Conservation (phyloP, 192 early-diverging fungal species). For the Mortierella antarctica region DNA sequence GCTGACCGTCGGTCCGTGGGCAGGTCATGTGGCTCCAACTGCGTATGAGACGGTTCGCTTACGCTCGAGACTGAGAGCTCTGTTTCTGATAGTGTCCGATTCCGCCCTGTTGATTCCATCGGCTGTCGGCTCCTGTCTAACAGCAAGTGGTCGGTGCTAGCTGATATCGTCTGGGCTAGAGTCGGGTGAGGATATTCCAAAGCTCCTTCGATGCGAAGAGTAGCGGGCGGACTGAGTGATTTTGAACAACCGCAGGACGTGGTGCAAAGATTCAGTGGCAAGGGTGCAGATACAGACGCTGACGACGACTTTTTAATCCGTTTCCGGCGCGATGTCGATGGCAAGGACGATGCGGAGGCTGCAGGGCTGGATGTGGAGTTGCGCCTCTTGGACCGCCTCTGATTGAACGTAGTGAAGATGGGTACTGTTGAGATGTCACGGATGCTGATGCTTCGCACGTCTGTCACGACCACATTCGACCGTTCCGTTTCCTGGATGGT, state of each 20-base stretch:
- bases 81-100: constrained; percentile 39
- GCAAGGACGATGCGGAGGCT: constrained; percentile 3
- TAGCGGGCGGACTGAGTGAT: background rate
- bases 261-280: constrained; percentile 17
- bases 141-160: background rate
- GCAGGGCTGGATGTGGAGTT: constrained; percentile 19
- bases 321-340: constrained; percentile 36
- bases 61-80: constrained; percentile 25
- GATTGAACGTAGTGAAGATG: constrained; percentile 20
- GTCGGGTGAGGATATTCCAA: background rate
- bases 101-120: constrained; percentile 44
- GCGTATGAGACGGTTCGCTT: constrained; percentile 1
- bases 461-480: constrained; percentile 33
- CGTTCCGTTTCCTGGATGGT: background rate
- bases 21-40: constrained; percentile 7
- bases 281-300: background rate
- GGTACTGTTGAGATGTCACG: constrained; percentile 49
- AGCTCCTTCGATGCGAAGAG: no score
- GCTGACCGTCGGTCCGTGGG: constrained; percentile 1
- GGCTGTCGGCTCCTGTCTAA: background rate
- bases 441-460: constrained; percentile 43
- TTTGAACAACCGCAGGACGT: constrained; percentile 27
- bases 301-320: constrained; percentile 42
- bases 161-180: background rate
- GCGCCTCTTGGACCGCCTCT: constrained; percentile 34